Percentiles rank a stretch among this genome's conserved stretches.
phyloP scores from a whole-genome alignment of 1,284 basidiomycete genomes.

The Salmacisia buchloeana region DNA sequence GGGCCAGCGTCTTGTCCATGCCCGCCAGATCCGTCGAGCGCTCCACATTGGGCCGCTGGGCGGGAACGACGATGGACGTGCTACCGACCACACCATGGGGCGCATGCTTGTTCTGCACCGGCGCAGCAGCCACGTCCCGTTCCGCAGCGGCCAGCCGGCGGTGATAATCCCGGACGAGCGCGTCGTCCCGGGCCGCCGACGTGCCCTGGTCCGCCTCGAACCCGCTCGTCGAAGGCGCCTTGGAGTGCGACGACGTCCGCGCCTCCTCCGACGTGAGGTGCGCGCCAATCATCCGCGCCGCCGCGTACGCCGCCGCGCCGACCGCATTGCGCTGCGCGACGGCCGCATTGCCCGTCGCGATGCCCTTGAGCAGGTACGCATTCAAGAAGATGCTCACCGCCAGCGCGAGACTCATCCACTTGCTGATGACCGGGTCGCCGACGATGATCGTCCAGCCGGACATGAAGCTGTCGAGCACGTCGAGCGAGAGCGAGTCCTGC shows the following conservation, averaged over 20 bases:
- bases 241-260: conserved; percentile 7
- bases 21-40: conserved; percentile 28
- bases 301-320: conserved; percentile 47
- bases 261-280: conserved; percentile 23
- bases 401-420: conserved; percentile 89
- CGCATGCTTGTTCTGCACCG: background rate
- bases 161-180: conserved; percentile 53
- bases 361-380: conserved; percentile 80
- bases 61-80: conserved; percentile 19
- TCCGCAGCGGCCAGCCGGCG: conserved; percentile 40
- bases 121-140: background rate
- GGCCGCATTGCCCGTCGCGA: conserved; percentile 53
- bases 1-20: conserved; percentile 16
- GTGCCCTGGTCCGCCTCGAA: conserved; percentile 39
- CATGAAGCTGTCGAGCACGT: conserved; percentile 77
- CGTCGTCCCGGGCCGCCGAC: conserved; percentile 36
- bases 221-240: too few species aligned
- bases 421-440: conserved; percentile 87
- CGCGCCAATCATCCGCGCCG: conserved; percentile 47
- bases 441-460: conserved; percentile 88
- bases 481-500: conserved; percentile 15
- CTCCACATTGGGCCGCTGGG: conserved; percentile 20
- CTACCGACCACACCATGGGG: background rate
- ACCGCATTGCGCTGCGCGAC: conserved; percentile 47
- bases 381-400: conserved; percentile 85